These are phyloP conservation scores for Nepenthes alata DNA, from an alignment of 179 eudicot species.

Conservation along the genomic window DNA sequence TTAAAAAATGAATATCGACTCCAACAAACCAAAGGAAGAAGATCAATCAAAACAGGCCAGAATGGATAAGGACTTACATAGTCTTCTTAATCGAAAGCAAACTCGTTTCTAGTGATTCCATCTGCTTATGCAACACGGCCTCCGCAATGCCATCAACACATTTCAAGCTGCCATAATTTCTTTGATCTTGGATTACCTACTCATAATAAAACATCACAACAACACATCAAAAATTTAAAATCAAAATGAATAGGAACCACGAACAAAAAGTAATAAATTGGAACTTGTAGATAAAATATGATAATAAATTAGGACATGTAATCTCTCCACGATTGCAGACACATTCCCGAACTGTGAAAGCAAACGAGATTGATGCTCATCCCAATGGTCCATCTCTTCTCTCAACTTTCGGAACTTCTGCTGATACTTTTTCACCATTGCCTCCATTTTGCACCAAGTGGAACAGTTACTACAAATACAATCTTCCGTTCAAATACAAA, in stretches of 20 bases:
- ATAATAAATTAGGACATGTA: constrained; percentile 28
- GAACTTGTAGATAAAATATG: too few species aligned
- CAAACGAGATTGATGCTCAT: constrained; percentile 50
- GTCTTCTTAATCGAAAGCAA: constrained; percentile 44
- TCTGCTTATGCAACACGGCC: constrained; percentile 49
- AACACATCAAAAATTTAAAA: not conserved
- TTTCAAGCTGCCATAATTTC: constrained; percentile 54
- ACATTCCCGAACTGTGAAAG: constrained; percentile 56
- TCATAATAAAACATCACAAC: not conserved
- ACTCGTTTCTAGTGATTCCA: constrained; percentile 58
- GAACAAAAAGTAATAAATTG: too few species aligned
- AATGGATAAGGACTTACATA: constrained; percentile 29
- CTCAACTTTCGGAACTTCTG: constrained; percentile 43
- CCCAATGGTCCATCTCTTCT: constrained; percentile 56
- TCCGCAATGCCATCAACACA: constrained; percentile 47
- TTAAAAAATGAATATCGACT: too few species aligned
- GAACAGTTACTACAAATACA: too few species aligned
- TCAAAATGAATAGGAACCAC: not conserved
- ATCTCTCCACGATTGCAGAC: constrained; percentile 46
- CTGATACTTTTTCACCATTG: constrained; percentile 54
- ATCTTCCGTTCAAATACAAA: too few species aligned
- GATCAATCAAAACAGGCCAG: not conserved
- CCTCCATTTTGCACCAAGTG: constrained; percentile 29
- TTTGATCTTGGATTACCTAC: constrained; percentile 50
- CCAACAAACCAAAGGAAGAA: too few species aligned